Base-by-base conservation (phyloP, 345 rosid species). In the Citropsis articulata region DNA sequence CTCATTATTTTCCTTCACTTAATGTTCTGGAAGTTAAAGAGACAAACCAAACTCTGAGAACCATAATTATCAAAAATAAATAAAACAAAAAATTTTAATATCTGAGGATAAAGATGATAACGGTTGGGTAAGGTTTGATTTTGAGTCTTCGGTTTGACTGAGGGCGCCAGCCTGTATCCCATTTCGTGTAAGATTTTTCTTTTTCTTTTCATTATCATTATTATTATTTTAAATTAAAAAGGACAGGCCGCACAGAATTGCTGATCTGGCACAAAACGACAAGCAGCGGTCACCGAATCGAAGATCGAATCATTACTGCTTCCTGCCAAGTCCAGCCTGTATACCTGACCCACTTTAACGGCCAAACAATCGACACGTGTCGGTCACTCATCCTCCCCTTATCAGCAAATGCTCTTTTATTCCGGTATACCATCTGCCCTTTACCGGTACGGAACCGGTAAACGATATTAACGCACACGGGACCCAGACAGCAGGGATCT, bases 181-280 rank as follows among this genome's bases (percentile, higher is more conserved):
- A 90, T 76, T 87, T 76, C 81, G 50, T 70, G 70, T 57, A 69
- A 66, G 45, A 69, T 71, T 53, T 75, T 67, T 73, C 4, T 36
- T 71, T 63, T 75, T 74, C 21, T 53, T 53, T 16, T 53, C 4
- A 12, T 53, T 53, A 56, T 50, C 9, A 36, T 40, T 40, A 40
- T 40, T 38, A 38, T 38, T 40, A 40, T 40, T 40, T 40, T 9
- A 40, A 40, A 6, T 25, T 14, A 38, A 22, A 72, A 72, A 75
- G 56, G 72, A 90, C 78, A 38, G 83, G 82, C 78, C 69, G 84
- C 83, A 82, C 65, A 80, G 83, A 83, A 82, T 57, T 83, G 90
- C 81, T 87, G 92, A 91, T 79, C 77, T 89, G 97, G 90, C 82
- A 22, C 3, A 81, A 93, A 84, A 93, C 92, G 89, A 94, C 97